phyloP scores from a whole-genome alignment of 2,329 filamentous ascomycete genomes.

The Aspergillus bombycis region DNA sequence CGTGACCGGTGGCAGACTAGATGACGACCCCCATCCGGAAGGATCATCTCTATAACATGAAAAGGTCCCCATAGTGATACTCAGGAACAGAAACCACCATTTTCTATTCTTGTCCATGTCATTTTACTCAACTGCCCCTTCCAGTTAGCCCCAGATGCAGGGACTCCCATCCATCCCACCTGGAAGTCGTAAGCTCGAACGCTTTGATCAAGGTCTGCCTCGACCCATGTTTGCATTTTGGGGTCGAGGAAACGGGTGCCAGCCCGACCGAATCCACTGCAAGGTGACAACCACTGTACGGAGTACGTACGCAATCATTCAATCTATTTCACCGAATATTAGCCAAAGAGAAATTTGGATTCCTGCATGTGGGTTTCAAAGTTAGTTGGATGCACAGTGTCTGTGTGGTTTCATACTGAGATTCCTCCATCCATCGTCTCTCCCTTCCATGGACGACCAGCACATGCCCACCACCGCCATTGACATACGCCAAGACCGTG shows the following conservation, averaged over 20 bases:
- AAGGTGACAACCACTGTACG: not conserved
- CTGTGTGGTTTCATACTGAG: not conserved
- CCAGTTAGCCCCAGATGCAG: conserved; percentile 12
- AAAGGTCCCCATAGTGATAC: conserved; percentile 2
- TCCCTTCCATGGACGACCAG: not conserved
- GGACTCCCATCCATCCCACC: conserved; percentile 4
- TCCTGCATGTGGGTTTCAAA: not conserved
- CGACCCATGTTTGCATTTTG: not conserved
- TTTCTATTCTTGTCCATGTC: not conserved
- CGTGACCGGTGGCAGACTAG: not conserved
- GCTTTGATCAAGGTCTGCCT: conserved; percentile 2
- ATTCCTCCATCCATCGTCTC: not conserved
- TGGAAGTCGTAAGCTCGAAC: conserved; percentile 6
- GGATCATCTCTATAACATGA: conserved; percentile 1
- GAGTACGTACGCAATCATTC: not conserved
- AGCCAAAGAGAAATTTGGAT: not conserved
- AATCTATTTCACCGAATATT: not conserved
- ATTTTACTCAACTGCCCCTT: conserved; percentile 4
- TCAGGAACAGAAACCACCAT: not conserved
- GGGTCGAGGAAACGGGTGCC: not conserved
- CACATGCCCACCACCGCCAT: conserved; percentile 25
- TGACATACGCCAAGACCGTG: conserved; percentile 32
- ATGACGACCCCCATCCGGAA: not conserved
- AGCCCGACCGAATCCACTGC: not conserved
- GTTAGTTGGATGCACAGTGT: not conserved